phyloP scores from a whole-genome alignment of 164 flowering plant genomes.

The Chloranthus sessilifolius region DNA sequence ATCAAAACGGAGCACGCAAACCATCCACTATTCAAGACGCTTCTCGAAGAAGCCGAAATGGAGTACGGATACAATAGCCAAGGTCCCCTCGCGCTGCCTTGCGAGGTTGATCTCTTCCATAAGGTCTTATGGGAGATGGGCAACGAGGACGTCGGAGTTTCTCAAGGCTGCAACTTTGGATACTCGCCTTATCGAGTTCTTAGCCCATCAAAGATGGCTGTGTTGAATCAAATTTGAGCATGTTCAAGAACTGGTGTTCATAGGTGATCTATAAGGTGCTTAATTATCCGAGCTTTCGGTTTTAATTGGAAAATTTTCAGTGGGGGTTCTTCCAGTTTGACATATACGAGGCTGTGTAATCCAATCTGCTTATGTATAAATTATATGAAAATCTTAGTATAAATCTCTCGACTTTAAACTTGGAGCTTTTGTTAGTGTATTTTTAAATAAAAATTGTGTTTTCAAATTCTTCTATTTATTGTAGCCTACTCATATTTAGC shows the following conservation, averaged over 20 bases:
- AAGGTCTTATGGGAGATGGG: slow-evolving; percentile 47
- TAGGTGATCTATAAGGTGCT: no score
- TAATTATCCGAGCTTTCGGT: not conserved
- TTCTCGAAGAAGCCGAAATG: slow-evolving; percentile 55
- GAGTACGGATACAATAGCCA: slow-evolving; percentile 45
- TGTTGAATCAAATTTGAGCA: slow-evolving; percentile 6
- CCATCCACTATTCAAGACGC: slow-evolving; percentile 52
- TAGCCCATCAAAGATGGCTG: slow-evolving; percentile 27
- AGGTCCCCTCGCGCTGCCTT: slow-evolving; percentile 55
- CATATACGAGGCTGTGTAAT: not conserved
- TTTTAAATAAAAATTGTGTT: no score
- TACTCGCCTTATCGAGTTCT: slow-evolving; percentile 27
- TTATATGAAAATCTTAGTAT: not conserved
- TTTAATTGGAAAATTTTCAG: not conserved
- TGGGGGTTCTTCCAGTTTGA: not conserved
- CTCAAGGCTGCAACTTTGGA: slow-evolving; percentile 20
- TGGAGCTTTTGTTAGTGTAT: no score
- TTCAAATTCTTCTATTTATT: no score
- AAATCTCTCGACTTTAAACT: no score
- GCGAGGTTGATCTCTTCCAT: slow-evolving; percentile 41
- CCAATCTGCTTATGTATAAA: not conserved
- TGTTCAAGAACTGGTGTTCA: no score
- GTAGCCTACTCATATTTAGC: no score
- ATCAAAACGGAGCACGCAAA: slow-evolving; percentile 40
- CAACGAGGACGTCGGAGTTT: slow-evolving; percentile 15